Percentiles rank a stretch among this genome's conserved stretches.
These are phyloP conservation scores for Sporothrix luriei DNA, from an alignment of 2,329 filamentous ascomycete genomes.

Conservation along the genomic window DNA sequence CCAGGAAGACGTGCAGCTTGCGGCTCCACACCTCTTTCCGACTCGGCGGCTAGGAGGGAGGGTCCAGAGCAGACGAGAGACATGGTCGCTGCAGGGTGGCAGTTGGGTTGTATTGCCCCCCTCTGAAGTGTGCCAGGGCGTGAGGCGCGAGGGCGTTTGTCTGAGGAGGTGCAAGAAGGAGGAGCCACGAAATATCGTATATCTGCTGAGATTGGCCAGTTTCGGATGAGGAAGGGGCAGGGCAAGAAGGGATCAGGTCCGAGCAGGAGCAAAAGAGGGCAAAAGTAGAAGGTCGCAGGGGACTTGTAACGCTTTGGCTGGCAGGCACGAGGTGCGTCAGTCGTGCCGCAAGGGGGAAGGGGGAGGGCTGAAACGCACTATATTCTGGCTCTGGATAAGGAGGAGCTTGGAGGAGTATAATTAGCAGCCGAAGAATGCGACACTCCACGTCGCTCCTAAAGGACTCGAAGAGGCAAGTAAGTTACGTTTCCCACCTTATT, in stretches of 20 bases:
- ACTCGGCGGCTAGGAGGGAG: conserved; percentile 21
- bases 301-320: conserved; percentile 13
- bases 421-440: conserved; percentile 3
- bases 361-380: conserved; percentile 24
- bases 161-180: not conserved
- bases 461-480: not conserved
- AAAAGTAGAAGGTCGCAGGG: conserved; percentile 8
- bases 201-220: conserved; percentile 8
- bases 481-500: too few species aligned
- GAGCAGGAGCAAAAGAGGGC: not conserved
- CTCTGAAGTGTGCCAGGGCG: not conserved
- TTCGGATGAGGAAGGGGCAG: conserved; percentile 13
- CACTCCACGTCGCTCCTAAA: conserved; percentile 1
- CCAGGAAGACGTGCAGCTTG: not conserved
- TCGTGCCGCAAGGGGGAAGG: conserved; percentile 16
- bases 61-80: not conserved
- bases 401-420: not conserved
- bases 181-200: not conserved
- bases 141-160: not conserved
- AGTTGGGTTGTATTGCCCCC: conserved; percentile 12
- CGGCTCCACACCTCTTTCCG: conserved; percentile 23
- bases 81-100: conserved; percentile 9
- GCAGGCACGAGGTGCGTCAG: conserved; percentile 14
- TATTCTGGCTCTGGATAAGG: not conserved
- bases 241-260: not conserved